These are phyloP conservation scores for Parietaria judaica DNA, from an alignment of 306 rosid species.

Conservation along the genomic window DNA sequence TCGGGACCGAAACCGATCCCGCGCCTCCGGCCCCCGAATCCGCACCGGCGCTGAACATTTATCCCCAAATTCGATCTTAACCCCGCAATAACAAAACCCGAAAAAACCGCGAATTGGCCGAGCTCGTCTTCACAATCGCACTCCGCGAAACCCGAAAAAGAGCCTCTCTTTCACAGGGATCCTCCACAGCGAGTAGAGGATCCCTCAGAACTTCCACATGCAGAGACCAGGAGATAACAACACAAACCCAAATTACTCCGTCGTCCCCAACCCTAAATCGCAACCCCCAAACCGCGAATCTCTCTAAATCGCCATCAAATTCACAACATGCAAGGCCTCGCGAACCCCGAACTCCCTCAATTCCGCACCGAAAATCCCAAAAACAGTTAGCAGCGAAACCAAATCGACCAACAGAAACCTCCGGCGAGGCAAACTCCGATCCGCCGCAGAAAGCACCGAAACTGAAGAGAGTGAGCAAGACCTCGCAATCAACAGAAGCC, in stretches of 20 bases:
- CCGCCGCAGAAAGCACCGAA: constrained; percentile 4
- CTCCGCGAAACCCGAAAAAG: not conserved
- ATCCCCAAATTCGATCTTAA: constrained; percentile 22
- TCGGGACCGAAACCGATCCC: constrained; percentile 46
- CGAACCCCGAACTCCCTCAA: constrained; percentile 20
- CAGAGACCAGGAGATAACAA: constrained; percentile 22
- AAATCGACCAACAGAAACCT: not conserved
- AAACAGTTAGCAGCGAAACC: constrained; percentile 26
- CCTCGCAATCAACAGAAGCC: constrained; percentile 1
- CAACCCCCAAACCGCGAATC: constrained; percentile 19
- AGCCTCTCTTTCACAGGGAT: constrained; percentile 28
- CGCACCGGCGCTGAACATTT: constrained; percentile 54
- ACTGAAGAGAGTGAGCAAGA: not conserved
- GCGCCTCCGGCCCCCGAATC: constrained; percentile 37
- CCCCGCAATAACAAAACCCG: constrained; percentile 4
- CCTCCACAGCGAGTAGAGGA: constrained; percentile 73
- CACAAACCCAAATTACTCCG: constrained; percentile 5
- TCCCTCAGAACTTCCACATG: constrained; percentile 54
- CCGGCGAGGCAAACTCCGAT: constrained; percentile 18
- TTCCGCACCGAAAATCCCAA: constrained; percentile 26
- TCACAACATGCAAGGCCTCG: constrained; percentile 19
- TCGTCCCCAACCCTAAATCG: constrained; percentile 13
- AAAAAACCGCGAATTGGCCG: constrained; percentile 13
- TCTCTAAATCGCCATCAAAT: constrained; percentile 9
- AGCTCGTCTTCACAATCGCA: constrained; percentile 1